Evolutionary conservation across 331 rosid species (phyloP).

Genomic region (Acacia pycnantha): DNA sequence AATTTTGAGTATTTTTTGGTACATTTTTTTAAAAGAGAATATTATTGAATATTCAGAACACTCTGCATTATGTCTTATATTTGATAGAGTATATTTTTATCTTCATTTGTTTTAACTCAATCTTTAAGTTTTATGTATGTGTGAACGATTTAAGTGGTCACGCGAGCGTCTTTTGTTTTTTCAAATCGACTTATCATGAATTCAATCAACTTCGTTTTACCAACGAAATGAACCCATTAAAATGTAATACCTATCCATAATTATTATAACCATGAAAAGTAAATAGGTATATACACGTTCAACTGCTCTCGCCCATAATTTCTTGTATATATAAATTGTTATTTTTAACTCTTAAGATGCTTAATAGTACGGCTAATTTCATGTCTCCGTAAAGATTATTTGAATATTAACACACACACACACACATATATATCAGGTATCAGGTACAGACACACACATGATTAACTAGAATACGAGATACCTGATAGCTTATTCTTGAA

Average conservation of each 20-base stretch:
- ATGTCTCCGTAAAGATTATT: background rate
- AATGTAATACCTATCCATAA: too few species aligned
- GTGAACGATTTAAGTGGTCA: background rate
- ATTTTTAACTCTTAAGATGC: background rate
- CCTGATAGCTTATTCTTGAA: background rate
- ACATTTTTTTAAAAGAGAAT: background rate
- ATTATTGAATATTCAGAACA: background rate
- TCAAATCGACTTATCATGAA: background rate
- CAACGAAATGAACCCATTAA: background rate
- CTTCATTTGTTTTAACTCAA: background rate
- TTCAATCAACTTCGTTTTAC: background rate
- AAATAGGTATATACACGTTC: background rate
- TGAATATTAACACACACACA: background rate
- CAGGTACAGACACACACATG: too few species aligned
- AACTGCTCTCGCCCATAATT: background rate
- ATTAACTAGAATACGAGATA: background rate
- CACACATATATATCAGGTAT: too few species aligned
- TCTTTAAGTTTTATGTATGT: background rate
- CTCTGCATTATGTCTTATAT: background rate
- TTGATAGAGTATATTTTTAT: background rate
- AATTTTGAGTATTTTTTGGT: background rate
- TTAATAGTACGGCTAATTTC: background rate
- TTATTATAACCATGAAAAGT: background rate
- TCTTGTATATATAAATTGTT: background rate
- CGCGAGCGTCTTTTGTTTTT: background rate